phyloP scores from a whole-genome alignment of 768 basidiomycete genomes.

The Scleroderma citrinum region DNA sequence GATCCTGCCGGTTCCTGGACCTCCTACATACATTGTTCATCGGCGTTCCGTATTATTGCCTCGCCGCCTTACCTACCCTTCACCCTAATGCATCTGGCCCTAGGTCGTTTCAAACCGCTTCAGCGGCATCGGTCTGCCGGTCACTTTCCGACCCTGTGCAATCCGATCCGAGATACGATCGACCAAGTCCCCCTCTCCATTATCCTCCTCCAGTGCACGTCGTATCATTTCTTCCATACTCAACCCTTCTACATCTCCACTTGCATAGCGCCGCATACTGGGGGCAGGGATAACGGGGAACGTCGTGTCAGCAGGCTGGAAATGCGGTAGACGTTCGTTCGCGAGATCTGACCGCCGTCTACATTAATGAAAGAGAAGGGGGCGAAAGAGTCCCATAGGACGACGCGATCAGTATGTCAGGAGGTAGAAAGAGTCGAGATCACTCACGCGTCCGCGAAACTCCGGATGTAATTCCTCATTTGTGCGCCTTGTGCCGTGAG shows the following conservation, averaged over 20 bases:
- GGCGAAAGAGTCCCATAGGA: background rate
- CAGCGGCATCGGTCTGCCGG: constrained; percentile 44
- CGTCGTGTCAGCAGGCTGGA: constrained; percentile 30
- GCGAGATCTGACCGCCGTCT: constrained; percentile 67
- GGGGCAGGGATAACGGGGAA: constrained; percentile 53
- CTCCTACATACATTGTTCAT: too few species aligned
- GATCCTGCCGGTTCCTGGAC: background rate
- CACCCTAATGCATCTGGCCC: background rate
- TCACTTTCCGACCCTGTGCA: constrained; percentile 43
- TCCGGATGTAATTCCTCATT: constrained; percentile 56
- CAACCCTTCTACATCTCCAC: constrained; percentile 37
- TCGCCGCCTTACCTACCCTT: background rate
- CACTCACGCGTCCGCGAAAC: constrained; percentile 72
- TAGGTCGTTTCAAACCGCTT: constrained; percentile 61
- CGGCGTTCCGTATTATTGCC: too few species aligned
- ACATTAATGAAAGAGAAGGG: background rate
- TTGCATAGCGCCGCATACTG: constrained; percentile 48
- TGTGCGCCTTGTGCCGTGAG: constrained; percentile 59
- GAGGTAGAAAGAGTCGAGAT: background rate
- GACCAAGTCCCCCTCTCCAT: constrained; percentile 44
- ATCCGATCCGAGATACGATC: constrained; percentile 61
- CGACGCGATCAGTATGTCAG: background rate
- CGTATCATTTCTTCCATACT: constrained; percentile 65
- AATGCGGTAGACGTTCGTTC: constrained; percentile 70
- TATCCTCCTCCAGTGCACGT: constrained; percentile 55